Evolutionary conservation across 768 basidiomycete genomes (phyloP), one percentile per base, ranked within the genome.

Genomic region (Termitomyces sp.): DNA sequence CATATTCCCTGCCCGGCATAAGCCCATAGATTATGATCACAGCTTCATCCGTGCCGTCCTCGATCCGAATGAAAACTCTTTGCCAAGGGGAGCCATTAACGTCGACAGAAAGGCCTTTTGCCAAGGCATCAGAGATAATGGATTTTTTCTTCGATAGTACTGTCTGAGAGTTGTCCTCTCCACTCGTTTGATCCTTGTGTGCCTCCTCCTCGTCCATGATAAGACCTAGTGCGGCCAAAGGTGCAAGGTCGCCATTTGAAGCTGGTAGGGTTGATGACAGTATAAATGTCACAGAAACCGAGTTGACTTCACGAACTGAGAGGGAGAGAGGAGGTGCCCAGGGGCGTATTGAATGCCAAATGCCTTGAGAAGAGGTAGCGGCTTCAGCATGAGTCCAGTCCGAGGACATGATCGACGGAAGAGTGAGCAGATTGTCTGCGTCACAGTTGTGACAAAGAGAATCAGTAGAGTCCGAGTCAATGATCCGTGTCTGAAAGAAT

Each of bases 11-110:
- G 2, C 91, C 91, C 4, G 93, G 94, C 77, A 90, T 82, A 49
- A 98, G 78, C 1, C 92, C 93, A 60, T 93, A 95, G 30, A 98
- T 83, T 59, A 96, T 91, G 55, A 97, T 92, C 57, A 95, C 84
- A 0, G 93, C 95, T 67, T 96, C 90, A 64, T 95, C 93, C 0
- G 81, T 79, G 55, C 84, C 82, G 47, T 94, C 91, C 68, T 91
- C 87, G 61, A 92, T 84, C 55, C 87, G 84, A 58, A 91, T 84
- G 67, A 92, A 82, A 26, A 91, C 88, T 53, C 86, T 79, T 67
- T 87, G 84, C 92, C 92, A 94, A 4, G 82, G 82, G 5, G 86
- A 78, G 32, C 84, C 84, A 63, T 95, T 93, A 52, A 94, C 89
- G 46, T 87, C 89, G 41, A 94, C 86, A 1, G 85, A 86, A 35